A percentile compares a stretch with the other conserved stretches of the same genome.
Conservation (phyloP, 2,329 filamentous ascomycete genomes). For the Hypomyces rosellus region DNA sequence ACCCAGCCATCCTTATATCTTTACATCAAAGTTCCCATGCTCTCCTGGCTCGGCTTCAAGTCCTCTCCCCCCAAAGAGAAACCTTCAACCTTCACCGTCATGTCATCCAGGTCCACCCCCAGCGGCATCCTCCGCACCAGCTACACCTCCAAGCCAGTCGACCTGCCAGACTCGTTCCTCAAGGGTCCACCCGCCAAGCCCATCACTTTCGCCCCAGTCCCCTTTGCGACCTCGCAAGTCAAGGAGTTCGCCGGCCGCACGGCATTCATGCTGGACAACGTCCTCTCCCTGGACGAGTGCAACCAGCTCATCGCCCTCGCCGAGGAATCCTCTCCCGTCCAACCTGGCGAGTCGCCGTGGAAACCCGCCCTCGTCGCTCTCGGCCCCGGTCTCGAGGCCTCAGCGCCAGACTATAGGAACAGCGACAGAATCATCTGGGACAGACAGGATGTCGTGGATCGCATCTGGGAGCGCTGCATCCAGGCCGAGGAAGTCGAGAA, state of each 20-base stretch:
- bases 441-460: slow-evolving; percentile 51
- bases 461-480: slow-evolving; percentile 55
- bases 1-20: no score
- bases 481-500: slow-evolving; percentile 35
- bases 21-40: no score
- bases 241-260: slow-evolving; percentile 46
- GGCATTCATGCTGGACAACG: slow-evolving; percentile 56
- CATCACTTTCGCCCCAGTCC: slow-evolving; percentile 39
- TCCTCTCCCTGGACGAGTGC: slow-evolving; percentile 54
- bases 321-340: slow-evolving; percentile 42
- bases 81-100: neutral
- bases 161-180: slow-evolving; percentile 41
- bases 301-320: slow-evolving; percentile 43
- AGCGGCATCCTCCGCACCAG: neutral
- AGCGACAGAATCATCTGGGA: slow-evolving; percentile 77
- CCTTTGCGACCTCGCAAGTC: slow-evolving; percentile 45
- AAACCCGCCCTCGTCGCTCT: slow-evolving; percentile 62
- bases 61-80: no score
- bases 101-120: neutral
- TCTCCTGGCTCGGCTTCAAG: no score
- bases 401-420: slow-evolving; percentile 52
- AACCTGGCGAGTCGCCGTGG: slow-evolving; percentile 44
- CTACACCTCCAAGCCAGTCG: slow-evolving; percentile 10
- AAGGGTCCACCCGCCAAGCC: slow-evolving; percentile 29
- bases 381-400: slow-evolving; percentile 53